Conservation (phyloP, 2,329 filamentous ascomycete species). For the Fusarium drepaniforme region DNA sequence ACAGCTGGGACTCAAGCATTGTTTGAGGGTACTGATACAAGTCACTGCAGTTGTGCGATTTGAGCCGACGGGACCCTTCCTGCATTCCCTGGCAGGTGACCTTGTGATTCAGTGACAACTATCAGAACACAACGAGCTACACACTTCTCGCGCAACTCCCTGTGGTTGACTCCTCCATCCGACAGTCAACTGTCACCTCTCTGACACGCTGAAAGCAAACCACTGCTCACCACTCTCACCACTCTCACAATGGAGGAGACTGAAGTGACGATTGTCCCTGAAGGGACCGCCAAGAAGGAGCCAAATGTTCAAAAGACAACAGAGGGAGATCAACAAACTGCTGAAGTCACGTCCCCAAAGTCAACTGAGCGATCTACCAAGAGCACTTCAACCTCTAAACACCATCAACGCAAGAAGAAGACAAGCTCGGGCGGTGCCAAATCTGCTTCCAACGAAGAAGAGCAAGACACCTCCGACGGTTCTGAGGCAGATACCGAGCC, state of each 20-base stretch:
- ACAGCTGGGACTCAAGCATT: background rate
- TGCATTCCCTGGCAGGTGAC: background rate
- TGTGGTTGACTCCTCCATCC: background rate
- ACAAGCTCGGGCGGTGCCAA: slow-evolving; percentile 12
- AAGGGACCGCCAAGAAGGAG: slow-evolving; percentile 33
- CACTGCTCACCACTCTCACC: background rate
- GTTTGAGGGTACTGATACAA: background rate
- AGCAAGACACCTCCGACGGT: slow-evolving; percentile 19
- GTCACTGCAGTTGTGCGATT: background rate
- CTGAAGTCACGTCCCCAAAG: slow-evolving; percentile 19
- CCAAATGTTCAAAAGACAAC: slow-evolving; percentile 21
- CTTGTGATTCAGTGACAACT: background rate
- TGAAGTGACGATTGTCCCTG: slow-evolving; percentile 26
- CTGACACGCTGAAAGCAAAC: background rate
- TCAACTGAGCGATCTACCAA: slow-evolving; percentile 18
- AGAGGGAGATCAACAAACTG: slow-evolving; percentile 16
- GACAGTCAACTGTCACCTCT: background rate
- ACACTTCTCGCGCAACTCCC: background rate
- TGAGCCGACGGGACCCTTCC: background rate
- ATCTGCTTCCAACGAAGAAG: slow-evolving; percentile 9
- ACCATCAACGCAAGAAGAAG: slow-evolving; percentile 26
- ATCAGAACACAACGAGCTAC: background rate
- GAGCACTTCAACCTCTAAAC: slow-evolving; percentile 20
- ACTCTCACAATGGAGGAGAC: slow-evolving; percentile 33
- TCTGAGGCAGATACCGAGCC: slow-evolving; percentile 29